phyloP scores from a whole-genome alignment of 176 grass and related monocot genomes.

The Triticum monococcum region DNA sequence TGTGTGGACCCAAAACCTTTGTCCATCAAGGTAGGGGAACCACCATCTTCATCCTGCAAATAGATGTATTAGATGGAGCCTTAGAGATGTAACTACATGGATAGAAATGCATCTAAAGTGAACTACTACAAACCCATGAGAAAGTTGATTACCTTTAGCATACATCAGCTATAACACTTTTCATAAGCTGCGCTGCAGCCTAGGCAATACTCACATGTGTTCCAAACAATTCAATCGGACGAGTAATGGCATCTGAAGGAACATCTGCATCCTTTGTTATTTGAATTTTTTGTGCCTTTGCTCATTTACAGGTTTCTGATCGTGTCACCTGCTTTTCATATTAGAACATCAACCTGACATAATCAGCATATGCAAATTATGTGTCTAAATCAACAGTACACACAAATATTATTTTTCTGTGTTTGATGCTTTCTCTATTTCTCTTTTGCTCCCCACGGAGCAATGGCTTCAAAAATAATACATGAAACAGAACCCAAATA shows the following conservation, averaged over 20 bases:
- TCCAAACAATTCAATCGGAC: conserved; percentile 67
- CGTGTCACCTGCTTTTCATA: conserved; percentile 83
- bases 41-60: conserved; percentile 82
- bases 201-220: conserved; percentile 59
- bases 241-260: conserved; percentile 43
- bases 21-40: conserved; percentile 78
- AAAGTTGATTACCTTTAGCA: background rate
- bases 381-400: background rate
- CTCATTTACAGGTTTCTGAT: conserved; percentile 68
- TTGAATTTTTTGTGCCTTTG: conserved; percentile 77
- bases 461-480: background rate
- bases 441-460: background rate
- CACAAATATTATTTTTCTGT: background rate
- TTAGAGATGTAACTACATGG: background rate
- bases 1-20: conserved; percentile 71
- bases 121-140: background rate
- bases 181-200: conserved; percentile 65
- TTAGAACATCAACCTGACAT: conserved; percentile 78
- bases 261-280: conserved; percentile 77
- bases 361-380: background rate
- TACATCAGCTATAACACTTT: conserved; percentile 75
- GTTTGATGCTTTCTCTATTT: background rate
- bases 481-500: background rate
- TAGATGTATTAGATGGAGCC: background rate
- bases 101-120: background rate